Evolutionary conservation across 2,329 filamentous ascomycete species (phyloP).

Genomic region (Clarireedia monteithiana): DNA sequence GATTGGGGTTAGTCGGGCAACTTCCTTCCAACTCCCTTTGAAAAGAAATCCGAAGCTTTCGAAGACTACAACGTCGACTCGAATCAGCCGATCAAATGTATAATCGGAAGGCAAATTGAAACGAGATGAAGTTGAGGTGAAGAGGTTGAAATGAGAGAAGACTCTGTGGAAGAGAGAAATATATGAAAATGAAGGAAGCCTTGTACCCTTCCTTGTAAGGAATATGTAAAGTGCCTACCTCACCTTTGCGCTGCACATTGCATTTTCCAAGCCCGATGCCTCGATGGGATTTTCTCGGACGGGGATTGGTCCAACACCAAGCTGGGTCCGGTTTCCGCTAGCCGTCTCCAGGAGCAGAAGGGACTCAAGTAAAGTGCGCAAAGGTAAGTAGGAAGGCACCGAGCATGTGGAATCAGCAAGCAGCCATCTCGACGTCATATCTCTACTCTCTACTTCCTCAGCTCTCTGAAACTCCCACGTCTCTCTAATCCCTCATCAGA

Average conservation of each 20-base stretch:
- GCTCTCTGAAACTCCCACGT: no score
- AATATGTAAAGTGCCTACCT: no score
- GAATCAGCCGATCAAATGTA: slow-evolving; percentile 5
- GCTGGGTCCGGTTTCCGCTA: not conserved
- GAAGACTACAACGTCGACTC: slow-evolving; percentile 14
- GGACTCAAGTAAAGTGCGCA: not conserved
- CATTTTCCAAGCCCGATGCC: no score
- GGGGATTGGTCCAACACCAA: not conserved
- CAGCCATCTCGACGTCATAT: not conserved
- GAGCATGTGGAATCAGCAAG: not conserved
- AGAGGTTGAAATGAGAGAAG: not conserved
- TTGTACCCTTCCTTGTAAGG: no score
- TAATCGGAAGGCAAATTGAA: not conserved
- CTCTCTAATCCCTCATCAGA: not conserved
- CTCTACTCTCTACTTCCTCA: not conserved
- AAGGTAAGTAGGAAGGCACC: not conserved
- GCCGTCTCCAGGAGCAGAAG: not conserved
- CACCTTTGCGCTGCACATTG: no score
- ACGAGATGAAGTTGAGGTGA: not conserved
- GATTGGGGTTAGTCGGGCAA: not conserved
- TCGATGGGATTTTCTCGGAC: no score
- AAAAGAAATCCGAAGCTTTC: not conserved
- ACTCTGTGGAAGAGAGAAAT: not conserved
- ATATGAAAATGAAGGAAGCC: not conserved
- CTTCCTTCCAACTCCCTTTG: not conserved